Evolutionary conservation across 441 rosid species (phyloP), one percentile per base, ranked within the genome.

Genomic region (Dalechampia spathulata): DNA sequence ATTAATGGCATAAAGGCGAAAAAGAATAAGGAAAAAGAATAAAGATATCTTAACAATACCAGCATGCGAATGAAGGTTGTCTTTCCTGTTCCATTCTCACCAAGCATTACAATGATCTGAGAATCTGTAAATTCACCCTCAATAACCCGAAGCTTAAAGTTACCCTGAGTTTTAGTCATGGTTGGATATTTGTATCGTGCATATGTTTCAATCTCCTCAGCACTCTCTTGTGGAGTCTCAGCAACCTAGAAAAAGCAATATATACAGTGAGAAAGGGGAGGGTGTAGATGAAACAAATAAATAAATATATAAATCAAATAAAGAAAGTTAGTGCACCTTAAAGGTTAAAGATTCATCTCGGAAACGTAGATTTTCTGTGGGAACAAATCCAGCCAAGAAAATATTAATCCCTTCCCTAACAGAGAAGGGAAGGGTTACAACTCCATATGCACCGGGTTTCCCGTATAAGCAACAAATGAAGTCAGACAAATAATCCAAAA

Each of bases 51-150:
- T 49, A 20, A 52, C 17, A 62, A 47, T 83, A 92, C 99, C 99
- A 89, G 95, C 99, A 89, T 89, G 39, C 97, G 83, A 22, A 89
- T 89, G 55, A 89, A 93, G 19, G 97, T 93, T 56, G 99, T 89
- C 75, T 93, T 93, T 66, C 99, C 97, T 8, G 96, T 89, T 46
- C 99, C 97, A 65, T 93, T 93, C 83, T 93, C 99, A 41, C 99
- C 97, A 64, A 93, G 76, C 99, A 92, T 93, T 1, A 93, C 96
- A 60, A 89, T 60, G 57, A 93, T 93, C 75, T 93, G 99, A 23
- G 97, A 93, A 68, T 89, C 99, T 1, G 99, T 89, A 68, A 93
- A 93, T 83, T 93, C 99, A 63, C 99, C 99, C 82, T 89, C 99
- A 8, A 64, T 10, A 37, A 89, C 99, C 60, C 70, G 72, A 67